These are phyloP conservation scores for Colletotrichum viniferum DNA, from an alignment of 2,329 filamentous ascomycete genomes.

Conservation along the genomic window DNA sequence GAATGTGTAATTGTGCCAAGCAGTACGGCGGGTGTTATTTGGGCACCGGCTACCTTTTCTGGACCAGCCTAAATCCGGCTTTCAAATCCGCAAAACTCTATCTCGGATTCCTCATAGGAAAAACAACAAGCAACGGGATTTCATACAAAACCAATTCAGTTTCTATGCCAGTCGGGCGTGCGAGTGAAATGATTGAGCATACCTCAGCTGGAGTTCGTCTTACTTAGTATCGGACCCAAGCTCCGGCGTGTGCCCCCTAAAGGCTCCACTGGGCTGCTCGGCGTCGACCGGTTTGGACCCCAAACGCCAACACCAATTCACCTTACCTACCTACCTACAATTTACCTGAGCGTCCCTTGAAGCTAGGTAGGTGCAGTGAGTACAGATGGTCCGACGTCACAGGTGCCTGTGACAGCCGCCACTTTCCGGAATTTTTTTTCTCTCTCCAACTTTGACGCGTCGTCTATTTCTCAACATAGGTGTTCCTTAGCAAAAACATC, in stretches of 20 bases:
- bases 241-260: background rate
- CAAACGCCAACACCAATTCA: background rate
- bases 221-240: background rate
- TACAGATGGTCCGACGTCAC: constrained; percentile 11
- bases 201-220: background rate
- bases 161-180: background rate
- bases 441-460: background rate
- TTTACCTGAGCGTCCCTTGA: background rate
- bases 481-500: background rate
- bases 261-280: background rate
- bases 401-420: constrained; percentile 6
- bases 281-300: background rate
- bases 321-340: background rate
- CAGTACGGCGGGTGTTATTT: background rate
- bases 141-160: background rate
- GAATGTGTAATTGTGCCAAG: background rate
- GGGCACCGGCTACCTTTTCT: background rate
- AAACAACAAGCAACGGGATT: background rate
- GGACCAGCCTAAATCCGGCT: background rate
- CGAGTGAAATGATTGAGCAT: background rate
- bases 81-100: background rate
- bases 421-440: constrained; percentile 6
- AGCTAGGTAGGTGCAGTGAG: background rate
- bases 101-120: background rate
- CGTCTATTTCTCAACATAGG: background rate